Conservation (phyloP, 768 basidiomycete species). For the Candolleomyces aberdarensis region DNA sequence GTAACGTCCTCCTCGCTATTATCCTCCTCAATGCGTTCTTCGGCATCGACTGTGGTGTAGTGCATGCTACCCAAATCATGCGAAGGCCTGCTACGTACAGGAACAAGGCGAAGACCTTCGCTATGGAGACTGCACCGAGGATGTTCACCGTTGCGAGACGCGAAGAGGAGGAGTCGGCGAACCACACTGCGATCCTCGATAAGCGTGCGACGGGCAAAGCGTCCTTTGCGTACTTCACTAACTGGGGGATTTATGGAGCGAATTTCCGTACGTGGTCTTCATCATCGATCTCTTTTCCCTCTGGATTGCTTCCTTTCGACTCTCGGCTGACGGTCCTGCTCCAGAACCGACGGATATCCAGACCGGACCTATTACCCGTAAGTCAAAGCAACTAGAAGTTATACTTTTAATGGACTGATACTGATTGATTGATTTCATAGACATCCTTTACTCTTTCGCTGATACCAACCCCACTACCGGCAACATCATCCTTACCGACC, state of each 20-base stretch:
- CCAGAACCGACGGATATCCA: slow-evolving; percentile 66
- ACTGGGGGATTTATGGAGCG: slow-evolving; percentile 64
- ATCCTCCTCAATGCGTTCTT: slow-evolving; percentile 23
- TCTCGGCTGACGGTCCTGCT: background rate
- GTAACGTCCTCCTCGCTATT: slow-evolving; percentile 18
- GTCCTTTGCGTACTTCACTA: slow-evolving; percentile 53
- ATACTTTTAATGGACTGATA: background rate
- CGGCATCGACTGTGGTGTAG: slow-evolving; percentile 18
- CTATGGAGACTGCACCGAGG: slow-evolving; percentile 31
- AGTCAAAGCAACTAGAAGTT: slow-evolving; percentile 12
- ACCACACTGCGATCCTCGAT: slow-evolving; percentile 33
- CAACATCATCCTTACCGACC: slow-evolving; percentile 61
- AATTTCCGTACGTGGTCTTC: slow-evolving; percentile 50
- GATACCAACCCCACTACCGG: slow-evolving; percentile 65
- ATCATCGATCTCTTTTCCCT: background rate
- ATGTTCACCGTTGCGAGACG: background rate
- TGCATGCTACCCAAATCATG: slow-evolving; percentile 50
- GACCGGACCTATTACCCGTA: slow-evolving; percentile 60
- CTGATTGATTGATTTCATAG: slow-evolving; percentile 19
- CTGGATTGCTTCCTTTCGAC: background rate
- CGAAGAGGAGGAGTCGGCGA: background rate
- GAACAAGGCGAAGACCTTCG: slow-evolving; percentile 30
- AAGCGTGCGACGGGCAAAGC: slow-evolving; percentile 38
- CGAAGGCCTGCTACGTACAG: slow-evolving; percentile 48
- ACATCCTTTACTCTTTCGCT: slow-evolving; percentile 77